A percentile compares a stretch with the other conserved stretches of the same genome.
phyloP scores from a whole-genome alignment of 169 alveolate species.

The Eimeria praecox region DNA sequence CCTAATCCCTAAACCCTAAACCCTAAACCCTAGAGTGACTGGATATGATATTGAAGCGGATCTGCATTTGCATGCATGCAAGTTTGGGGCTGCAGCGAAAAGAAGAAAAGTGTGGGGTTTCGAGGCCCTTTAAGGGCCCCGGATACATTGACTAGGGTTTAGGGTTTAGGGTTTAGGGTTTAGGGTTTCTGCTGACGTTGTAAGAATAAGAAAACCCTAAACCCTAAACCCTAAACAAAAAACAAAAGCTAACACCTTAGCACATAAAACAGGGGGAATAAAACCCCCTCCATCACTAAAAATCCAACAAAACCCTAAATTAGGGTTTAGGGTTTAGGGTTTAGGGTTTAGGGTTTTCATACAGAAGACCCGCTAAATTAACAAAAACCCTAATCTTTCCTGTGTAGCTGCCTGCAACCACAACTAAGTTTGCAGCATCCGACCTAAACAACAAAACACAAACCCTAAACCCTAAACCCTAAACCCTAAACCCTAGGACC shows the following conservation, averaged over 20 bases:
- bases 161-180: not conserved
- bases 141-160: not conserved
- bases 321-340: conserved; percentile 20
- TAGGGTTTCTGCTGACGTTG: not conserved
- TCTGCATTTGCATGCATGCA: not conserved
- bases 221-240: not conserved
- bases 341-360: conserved; percentile 29
- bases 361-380: conserved; percentile 19
- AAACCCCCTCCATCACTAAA: not conserved
- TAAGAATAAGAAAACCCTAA: not conserved
- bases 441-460: conserved; percentile 23
- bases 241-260: not conserved
- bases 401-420: conserved; percentile 69
- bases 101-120: not conserved
- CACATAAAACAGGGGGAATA: not conserved
- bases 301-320: not conserved
- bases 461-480: no score
- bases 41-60: not conserved
- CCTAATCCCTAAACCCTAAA: not conserved
- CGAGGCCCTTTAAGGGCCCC: no score
- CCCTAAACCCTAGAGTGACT: not conserved
- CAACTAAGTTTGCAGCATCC: conserved; percentile 45
- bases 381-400: conserved; percentile 62
- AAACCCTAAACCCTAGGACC: conserved; percentile 2
- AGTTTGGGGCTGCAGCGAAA: not conserved